Evolutionary conservation across 2,329 filamentous ascomycete genomes (phyloP), one percentile per base, ranked within the genome.

Genomic region (Fusarium decemcellulare): DNA sequence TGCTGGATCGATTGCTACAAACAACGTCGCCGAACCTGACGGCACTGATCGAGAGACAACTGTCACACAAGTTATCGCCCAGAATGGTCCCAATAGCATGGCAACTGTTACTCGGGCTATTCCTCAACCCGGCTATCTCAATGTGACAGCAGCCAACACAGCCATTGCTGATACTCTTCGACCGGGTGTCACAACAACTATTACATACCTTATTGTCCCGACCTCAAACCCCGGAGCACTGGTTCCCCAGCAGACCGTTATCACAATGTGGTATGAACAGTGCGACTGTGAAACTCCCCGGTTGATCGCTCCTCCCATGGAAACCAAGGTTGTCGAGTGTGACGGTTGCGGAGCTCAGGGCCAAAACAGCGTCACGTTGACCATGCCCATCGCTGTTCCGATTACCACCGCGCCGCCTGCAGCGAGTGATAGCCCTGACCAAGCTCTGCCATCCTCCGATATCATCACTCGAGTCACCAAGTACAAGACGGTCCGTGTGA

Each of bases 141-240:
- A 34, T 34, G 32, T 34, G 32, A 34, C 32, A 9, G 12, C 32
- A 9, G 12, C 12, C 8, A 12, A 34, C 12, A 12, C 32, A 34
- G 32, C 32, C 5, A 9, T 34, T 34, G 32, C 32, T 34, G 32
- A 34, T 34, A 34, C 32, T 34, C 8, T 9, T 10, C 48, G 48
- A 8, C 16, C 57, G 4, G 57, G 30, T 14, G 46, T 70, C 9
- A 73, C 61, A 23, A 75, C 64, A 12, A 76, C 72, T 1, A 50
- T 75, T 46, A 72, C 66, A 2, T 76, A 76, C 65, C 66, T 57
- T 18, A 74, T 71, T 9, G 58, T 72, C 8, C 74, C 77, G 47
- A 68, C 78, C 7, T 80, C 80, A 6, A 74, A 81, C 63, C 73
- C 75, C 0, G 77, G 76, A 3, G 61, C 63, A 18, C 74, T 83